Percentiles rank a stretch among this genome's conserved stretches.
phyloP scores from a whole-genome alignment of 2,329 filamentous ascomycete genomes.

The Dryadomyces quercus-mongolicae region DNA sequence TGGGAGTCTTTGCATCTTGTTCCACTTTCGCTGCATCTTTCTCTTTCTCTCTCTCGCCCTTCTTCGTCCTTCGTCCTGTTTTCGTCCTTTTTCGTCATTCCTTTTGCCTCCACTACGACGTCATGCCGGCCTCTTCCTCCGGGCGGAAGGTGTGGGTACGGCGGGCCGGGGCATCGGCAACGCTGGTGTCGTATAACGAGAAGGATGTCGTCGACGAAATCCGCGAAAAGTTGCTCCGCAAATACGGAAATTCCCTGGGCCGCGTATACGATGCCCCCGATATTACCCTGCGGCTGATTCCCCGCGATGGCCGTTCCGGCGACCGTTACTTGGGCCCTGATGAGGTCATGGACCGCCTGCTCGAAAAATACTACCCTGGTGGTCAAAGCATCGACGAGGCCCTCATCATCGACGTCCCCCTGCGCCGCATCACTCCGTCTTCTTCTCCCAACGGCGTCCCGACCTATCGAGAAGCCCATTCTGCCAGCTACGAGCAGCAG shows the following conservation, averaged over 20 bases:
- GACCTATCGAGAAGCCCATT: slow-evolving; percentile 8
- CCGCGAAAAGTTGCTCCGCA: slow-evolving; percentile 79
- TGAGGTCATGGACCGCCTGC: slow-evolving; percentile 63
- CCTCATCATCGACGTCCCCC: slow-evolving; percentile 76
- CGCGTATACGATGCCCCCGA: slow-evolving; percentile 85
- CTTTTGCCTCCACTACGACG: neutral
- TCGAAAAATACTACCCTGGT: slow-evolving; percentile 75
- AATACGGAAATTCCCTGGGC: slow-evolving; percentile 89
- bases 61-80: neutral
- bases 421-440: slow-evolving; percentile 54
- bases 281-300: slow-evolving; percentile 63
- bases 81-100: neutral
- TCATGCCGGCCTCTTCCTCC: slow-evolving; percentile 30
- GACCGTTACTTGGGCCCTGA: slow-evolving; percentile 74
- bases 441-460: slow-evolving; percentile 53
- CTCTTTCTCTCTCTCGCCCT: neutral
- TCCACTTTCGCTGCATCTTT: neutral
- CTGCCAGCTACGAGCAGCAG: neutral
- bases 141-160: slow-evolving; percentile 91
- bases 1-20: neutral
- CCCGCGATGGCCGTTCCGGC: slow-evolving; percentile 46
- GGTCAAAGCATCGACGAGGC: slow-evolving; percentile 85
- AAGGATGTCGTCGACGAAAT: slow-evolving; percentile 92
- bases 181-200: slow-evolving; percentile 71
- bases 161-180: slow-evolving; percentile 73